Conservation (phyloP, 306 rosid genomes). For the Cicer cuneatum region DNA sequence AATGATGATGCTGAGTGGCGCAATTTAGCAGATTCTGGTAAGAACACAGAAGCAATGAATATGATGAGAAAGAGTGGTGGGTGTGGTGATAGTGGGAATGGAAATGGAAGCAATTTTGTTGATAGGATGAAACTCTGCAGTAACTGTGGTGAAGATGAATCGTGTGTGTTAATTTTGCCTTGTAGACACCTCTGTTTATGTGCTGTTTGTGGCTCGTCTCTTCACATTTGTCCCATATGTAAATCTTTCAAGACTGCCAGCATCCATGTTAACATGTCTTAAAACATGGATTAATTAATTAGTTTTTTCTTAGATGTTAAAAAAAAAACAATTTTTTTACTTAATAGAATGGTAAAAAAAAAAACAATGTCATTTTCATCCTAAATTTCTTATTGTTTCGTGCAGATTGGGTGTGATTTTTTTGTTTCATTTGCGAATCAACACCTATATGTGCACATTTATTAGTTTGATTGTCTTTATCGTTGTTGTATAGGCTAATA, state of each 20-base stretch:
- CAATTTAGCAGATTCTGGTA: slow-evolving; percentile 2
- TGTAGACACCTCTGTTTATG: slow-evolving; percentile 93
- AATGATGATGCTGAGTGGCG: slow-evolving; percentile 44
- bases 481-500: too few species aligned
- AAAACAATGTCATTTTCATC: slow-evolving; percentile 37
- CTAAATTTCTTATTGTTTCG: neutral
- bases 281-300: neutral
- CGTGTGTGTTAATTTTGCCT: slow-evolving; percentile 86
- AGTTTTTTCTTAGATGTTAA: neutral
- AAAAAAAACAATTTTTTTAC: neutral
- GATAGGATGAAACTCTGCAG: slow-evolving; percentile 58
- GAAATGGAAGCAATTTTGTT: neutral
- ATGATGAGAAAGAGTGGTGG: neutral
- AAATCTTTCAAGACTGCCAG: slow-evolving; percentile 78
- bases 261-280: slow-evolving; percentile 75
- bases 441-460: too few species aligned
- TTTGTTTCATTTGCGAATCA: neutral
- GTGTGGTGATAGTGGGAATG: neutral
- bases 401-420: neutral
- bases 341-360: neutral
- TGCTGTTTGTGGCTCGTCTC: slow-evolving; percentile 72
- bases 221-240: slow-evolving; percentile 87
- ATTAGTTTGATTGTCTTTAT: too few species aligned
- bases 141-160: slow-evolving; percentile 77
- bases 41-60: neutral